Percentiles rank a stretch among this genome's conserved stretches.
These are phyloP conservation scores for Chromosphaera perkinsii DNA, from an alignment of 208 protist species.

Conservation along the genomic window DNA sequence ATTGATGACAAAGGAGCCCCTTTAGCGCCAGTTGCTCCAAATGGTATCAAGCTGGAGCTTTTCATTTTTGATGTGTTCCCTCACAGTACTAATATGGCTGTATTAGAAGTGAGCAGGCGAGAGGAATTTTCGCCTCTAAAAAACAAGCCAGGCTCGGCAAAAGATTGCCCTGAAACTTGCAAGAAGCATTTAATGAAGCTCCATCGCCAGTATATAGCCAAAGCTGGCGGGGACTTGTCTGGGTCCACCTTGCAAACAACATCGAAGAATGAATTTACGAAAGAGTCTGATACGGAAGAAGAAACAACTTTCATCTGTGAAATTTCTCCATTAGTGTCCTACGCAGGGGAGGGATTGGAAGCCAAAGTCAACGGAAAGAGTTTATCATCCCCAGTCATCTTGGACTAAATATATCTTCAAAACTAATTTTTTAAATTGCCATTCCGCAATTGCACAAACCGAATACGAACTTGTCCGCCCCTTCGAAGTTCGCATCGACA, in stretches of 20 bases:
- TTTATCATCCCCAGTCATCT: too few species aligned
- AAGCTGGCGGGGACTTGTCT: too few species aligned
- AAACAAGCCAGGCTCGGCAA: constrained; percentile 73
- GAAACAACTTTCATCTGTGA: constrained; percentile 57
- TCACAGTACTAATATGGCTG: constrained; percentile 61
- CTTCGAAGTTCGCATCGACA: too few species aligned
- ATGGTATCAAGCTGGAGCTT: constrained; percentile 88
- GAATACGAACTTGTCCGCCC: too few species aligned
- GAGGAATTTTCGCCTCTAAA: constrained; percentile 94
- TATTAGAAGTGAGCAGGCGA: constrained; percentile 73
- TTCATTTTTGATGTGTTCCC: constrained; percentile 96
- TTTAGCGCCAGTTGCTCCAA: neutral
- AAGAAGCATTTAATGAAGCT: too few species aligned
- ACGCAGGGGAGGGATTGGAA: constrained; percentile 78
- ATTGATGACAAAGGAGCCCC: constrained; percentile 45
- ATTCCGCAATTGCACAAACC: too few species aligned
- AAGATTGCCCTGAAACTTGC: constrained; percentile 79
- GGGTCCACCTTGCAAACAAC: too few species aligned
- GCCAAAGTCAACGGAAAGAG: too few species aligned
- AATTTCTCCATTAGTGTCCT: constrained; percentile 79
- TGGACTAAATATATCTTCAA: too few species aligned
- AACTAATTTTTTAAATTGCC: too few species aligned
- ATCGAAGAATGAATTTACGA: constrained; percentile 9
- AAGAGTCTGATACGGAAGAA: constrained; percentile 17
- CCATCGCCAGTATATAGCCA: too few species aligned